These are phyloP conservation scores for Chlamydomonas sp. DNA, from an alignment of 139 green algal species.

Conservation along the genomic window DNA sequence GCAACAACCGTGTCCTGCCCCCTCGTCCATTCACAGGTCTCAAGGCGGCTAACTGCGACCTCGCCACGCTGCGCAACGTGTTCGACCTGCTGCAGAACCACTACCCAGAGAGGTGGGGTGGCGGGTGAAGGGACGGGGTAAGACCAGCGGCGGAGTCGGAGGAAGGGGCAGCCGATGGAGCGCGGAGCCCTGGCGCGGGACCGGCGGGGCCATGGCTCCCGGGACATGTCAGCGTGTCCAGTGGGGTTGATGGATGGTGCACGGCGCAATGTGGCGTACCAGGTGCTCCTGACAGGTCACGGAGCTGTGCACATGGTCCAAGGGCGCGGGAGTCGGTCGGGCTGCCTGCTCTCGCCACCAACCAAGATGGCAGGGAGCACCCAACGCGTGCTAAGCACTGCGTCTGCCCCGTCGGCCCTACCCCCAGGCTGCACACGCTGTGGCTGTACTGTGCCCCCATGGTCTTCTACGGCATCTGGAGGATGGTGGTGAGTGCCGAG, in stretches of 20 bases:
- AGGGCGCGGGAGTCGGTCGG: too few relatives aligned
- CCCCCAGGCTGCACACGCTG: constrained; percentile 51
- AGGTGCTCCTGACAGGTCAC: too few relatives aligned
- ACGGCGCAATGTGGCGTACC: too few relatives aligned
- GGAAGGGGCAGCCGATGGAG: too few relatives aligned
- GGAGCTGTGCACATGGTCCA: too few relatives aligned
- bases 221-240: too few relatives aligned
- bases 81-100: constrained; percentile 66
- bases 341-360: too few relatives aligned
- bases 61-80: constrained; percentile 39
- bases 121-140: background rate
- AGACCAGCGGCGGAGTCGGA: background rate
- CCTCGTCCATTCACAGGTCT: constrained; percentile 29
- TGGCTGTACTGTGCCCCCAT: constrained; percentile 57
- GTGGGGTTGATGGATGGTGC: too few relatives aligned
- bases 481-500: constrained; percentile 40
- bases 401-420: background rate
- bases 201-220: too few relatives aligned
- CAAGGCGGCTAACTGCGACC: constrained; percentile 49
- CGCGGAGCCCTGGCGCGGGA: background rate
- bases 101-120: constrained; percentile 50
- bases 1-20: background rate
- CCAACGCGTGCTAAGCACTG: background rate
- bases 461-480: constrained; percentile 64
- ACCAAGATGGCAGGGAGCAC: too few relatives aligned